Evolutionary conservation across 2,329 filamentous ascomycete species (phyloP), one percentile per base, ranked within the genome.

Genomic region (Chaetoscypha palmicola): DNA sequence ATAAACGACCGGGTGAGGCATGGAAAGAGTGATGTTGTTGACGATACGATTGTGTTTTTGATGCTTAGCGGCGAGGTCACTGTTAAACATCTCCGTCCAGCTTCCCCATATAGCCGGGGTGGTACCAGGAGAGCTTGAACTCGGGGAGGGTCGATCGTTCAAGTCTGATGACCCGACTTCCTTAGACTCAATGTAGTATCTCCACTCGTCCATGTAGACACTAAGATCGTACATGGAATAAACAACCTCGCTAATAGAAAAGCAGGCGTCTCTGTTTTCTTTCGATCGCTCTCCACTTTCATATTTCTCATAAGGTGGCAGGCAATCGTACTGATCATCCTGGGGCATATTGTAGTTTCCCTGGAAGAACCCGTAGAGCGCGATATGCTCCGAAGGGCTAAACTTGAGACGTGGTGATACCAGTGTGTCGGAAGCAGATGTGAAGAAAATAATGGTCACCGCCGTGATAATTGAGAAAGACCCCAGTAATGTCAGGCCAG

Each of bases 1-100:
- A 26, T 84, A 78, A 0, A 92, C 72, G 0, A 81, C 66, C 36
- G 67, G 77, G 54, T 91, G 86, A 0, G 86, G 86, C 73, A 90
- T 81, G 0, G 84, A 83, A 52, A 89, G 70, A 0, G 82, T 86
- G 17, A 87, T 77, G 51, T 90, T 89, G 58, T 89, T 85, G 55
- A 91, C 67, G 32, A 83, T 70, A 17, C 83, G 70, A 0, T 67
- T 64, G 41, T 76, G 61, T 9, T 68, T 58, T 3, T 68, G 58
- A 3, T 71, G 81, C 0, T 69, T 64, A 3, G 66, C 61, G 0
- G 69, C 68, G 12, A 79, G 72, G 41, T 85, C 68, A 24, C 70
- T 64, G 7, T 70, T 64, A 2, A 71, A 55, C 0, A 63, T 68
- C 45, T 84, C 72, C 31, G 89, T 78, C 86, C 86, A 91, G 2